Percentiles rank a stretch among this genome's conserved stretches.
Conservation (phyloP, 2,329 filamentous ascomycete genomes). For the Ilyonectria sp. region DNA sequence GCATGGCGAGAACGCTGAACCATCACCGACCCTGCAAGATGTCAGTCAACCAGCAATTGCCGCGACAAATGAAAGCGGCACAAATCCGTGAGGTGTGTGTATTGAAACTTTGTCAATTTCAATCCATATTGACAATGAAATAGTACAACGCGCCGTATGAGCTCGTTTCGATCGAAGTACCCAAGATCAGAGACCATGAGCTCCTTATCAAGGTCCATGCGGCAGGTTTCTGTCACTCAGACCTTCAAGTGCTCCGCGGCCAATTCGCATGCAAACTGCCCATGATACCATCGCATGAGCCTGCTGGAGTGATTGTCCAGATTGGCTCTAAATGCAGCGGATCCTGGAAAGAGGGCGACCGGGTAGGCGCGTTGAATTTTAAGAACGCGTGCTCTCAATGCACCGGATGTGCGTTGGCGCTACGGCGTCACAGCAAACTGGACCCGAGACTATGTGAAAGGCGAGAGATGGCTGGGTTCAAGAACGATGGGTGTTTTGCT, state of each 20-base stretch:
- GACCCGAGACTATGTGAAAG: conserved; percentile 53
- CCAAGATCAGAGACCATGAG: conserved; percentile 45
- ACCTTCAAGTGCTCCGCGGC: conserved; percentile 54
- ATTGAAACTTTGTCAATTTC: neutral
- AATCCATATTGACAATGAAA: neutral
- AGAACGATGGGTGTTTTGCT: conserved; percentile 54
- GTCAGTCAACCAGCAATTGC: neutral
- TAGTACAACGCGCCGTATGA: conserved; percentile 51
- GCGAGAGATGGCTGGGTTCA: conserved; percentile 52
- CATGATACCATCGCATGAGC: conserved; percentile 55
- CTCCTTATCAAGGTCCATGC: conserved; percentile 53
- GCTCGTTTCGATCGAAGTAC: conserved; percentile 38
- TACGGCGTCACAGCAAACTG: conserved; percentile 28
- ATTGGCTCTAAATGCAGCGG: conserved; percentile 45
- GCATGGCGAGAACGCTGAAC: neutral
- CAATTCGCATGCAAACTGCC: conserved; percentile 49
- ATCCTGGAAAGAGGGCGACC: conserved; percentile 51
- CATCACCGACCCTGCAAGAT: conserved; percentile 7
- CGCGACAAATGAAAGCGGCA: conserved; percentile 23
- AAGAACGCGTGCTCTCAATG: conserved; percentile 51
- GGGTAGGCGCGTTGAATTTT: conserved; percentile 55
- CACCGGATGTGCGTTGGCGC: conserved; percentile 46
- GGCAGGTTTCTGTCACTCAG: conserved; percentile 57
- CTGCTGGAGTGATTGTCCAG: conserved; percentile 50
- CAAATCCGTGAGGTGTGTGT: conserved; percentile 8